A percentile compares a stretch with the other conserved stretches of the same genome.
phyloP scores from a whole-genome alignment of 2,329 filamentous ascomycete genomes.

The Calonectria henricotiae region DNA sequence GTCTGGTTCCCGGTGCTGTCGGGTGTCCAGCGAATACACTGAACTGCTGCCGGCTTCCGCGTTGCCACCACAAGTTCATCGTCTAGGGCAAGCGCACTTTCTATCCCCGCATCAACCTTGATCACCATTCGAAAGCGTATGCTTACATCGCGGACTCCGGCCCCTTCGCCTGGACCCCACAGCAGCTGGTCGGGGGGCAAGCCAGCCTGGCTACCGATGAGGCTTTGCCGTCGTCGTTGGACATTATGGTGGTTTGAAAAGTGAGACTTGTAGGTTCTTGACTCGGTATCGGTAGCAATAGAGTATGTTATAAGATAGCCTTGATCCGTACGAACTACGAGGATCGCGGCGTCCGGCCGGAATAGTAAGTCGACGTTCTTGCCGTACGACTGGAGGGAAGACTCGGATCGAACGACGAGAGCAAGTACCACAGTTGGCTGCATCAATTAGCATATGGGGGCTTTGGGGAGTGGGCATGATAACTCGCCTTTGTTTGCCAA shows the following conservation, averaged over 20 bases:
- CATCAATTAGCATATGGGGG: slow-evolving; percentile 37
- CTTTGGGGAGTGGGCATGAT: background rate
- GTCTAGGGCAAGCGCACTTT: slow-evolving; percentile 88
- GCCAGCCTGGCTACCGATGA: slow-evolving; percentile 72
- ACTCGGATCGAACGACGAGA: slow-evolving; percentile 84
- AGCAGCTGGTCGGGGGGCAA: slow-evolving; percentile 75
- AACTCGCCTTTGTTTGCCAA: slow-evolving; percentile 92
- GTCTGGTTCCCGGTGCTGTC: slow-evolving; percentile 88
- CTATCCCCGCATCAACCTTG: slow-evolving; percentile 96
- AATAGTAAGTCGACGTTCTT: slow-evolving; percentile 88
- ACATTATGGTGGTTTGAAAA: slow-evolving; percentile 80
- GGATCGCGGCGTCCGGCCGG: slow-evolving; percentile 91
- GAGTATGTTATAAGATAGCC: slow-evolving; percentile 97
- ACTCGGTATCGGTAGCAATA: slow-evolving; percentile 85
- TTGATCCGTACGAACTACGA: slow-evolving; percentile 88
- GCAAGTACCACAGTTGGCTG: slow-evolving; percentile 92
- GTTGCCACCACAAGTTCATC: slow-evolving; percentile 95
- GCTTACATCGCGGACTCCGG: slow-evolving; percentile 87
- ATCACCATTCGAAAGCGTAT: slow-evolving; percentile 98
- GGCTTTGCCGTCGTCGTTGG: slow-evolving; percentile 74
- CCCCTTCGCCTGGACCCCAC: slow-evolving; percentile 86
- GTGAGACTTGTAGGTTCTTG: slow-evolving; percentile 87
- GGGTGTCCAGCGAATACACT: slow-evolving; percentile 95
- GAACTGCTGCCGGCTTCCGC: slow-evolving; percentile 91
- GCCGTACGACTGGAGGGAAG: slow-evolving; percentile 88